phyloP scores from a whole-genome alignment of 345 rosid species.

The Populus pruinosa region DNA sequence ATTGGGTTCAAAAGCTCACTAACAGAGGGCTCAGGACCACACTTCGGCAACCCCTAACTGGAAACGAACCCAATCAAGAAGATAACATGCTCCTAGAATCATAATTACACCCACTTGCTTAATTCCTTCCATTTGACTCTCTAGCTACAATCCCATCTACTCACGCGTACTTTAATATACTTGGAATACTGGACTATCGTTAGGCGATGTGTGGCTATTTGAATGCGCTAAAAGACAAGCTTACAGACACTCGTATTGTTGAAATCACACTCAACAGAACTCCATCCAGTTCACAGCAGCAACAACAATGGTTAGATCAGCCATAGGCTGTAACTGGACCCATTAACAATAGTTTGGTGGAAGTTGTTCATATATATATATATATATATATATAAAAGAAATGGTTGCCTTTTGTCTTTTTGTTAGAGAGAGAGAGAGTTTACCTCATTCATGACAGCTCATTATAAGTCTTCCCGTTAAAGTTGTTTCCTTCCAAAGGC shows the following conservation, averaged over 20 bases:
- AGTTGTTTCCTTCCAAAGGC: constrained; percentile 45
- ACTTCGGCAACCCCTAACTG: not conserved
- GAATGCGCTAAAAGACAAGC: not conserved
- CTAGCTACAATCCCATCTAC: not conserved
- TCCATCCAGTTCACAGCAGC: not conserved
- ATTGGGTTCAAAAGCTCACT: constrained; percentile 2
- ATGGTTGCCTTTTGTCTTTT: not conserved
- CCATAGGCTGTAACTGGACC: constrained; percentile 19
- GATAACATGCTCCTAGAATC: not conserved
- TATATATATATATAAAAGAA: not conserved
- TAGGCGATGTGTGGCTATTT: not conserved
- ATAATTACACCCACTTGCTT: constrained; percentile 18
- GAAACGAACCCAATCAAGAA: constrained; percentile 10
- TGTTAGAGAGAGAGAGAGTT: constrained; percentile 5
- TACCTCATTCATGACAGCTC: constrained; percentile 23
- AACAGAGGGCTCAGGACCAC: constrained; percentile 28
- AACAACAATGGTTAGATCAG: not conserved
- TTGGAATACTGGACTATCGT: not conserved
- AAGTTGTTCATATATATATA: constrained; percentile 5
- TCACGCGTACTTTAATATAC: not conserved
- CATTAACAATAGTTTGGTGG: constrained; percentile 19
- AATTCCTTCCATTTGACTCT: not conserved
- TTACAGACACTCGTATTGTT: not conserved
- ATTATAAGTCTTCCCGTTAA: constrained; percentile 19
- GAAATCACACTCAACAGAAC: not conserved